A percentile compares a stretch with the other conserved stretches of the same genome.
Conservation (phyloP, 495 filamentous ascomycete genomes). For the Hypoxylon fuscum region DNA sequence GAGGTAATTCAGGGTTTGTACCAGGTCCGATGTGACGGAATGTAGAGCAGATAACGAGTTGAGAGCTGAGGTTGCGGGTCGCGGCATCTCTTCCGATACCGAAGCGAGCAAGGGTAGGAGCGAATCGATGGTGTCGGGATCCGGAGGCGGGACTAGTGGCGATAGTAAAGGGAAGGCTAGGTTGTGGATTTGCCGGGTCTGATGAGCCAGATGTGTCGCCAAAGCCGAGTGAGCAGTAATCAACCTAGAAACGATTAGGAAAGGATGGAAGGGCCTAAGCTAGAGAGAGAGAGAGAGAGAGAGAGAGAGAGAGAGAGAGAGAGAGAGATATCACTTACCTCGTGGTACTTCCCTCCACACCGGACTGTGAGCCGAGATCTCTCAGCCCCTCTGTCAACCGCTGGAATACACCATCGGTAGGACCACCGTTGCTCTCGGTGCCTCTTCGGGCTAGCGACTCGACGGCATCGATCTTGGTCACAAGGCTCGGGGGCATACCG, state of each 20-base stretch:
- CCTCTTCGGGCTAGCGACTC: constrained; percentile 78
- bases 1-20: constrained; percentile 80
- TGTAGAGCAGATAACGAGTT: constrained; percentile 69
- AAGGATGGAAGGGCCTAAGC: constrained; percentile 5
- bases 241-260: constrained; percentile 63
- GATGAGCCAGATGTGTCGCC: constrained; percentile 82
- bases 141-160: constrained; percentile 61
- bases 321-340: constrained; percentile 60
- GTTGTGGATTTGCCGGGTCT: constrained; percentile 82
- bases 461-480: constrained; percentile 78
- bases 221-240: constrained; percentile 89
- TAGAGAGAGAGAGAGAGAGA: constrained; percentile 3
- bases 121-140: constrained; percentile 69
- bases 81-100: constrained; percentile 64
- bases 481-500: constrained; percentile 76
- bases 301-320: neutral
- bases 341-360: constrained; percentile 80
- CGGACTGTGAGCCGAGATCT: constrained; percentile 82
- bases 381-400: constrained; percentile 76
- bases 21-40: constrained; percentile 76
- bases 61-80: constrained; percentile 60
- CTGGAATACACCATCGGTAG: constrained; percentile 72
- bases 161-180: constrained; percentile 79
- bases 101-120: constrained; percentile 70
- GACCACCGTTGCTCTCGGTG: constrained; percentile 73